Evolutionary conservation across 345 rosid species (phyloP), one percentile per base, ranked within the genome.

Genomic region (Rhodamnia argentea): DNA sequence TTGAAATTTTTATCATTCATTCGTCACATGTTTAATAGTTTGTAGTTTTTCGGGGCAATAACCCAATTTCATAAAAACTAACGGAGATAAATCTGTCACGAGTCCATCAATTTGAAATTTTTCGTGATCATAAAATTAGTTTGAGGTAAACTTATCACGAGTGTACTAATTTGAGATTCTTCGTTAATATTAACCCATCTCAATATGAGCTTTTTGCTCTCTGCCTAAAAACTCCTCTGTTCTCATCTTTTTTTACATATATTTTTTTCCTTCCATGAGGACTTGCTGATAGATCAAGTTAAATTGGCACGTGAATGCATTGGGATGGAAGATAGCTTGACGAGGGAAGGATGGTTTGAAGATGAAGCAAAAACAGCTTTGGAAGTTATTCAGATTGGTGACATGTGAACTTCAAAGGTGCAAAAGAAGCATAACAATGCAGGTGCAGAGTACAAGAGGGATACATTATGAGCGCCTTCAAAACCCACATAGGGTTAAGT

Each of bases 71-170:
- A 42, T 5, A 5, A 42, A 42, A 42, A 42, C 4, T 4, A 42
- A 42, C 6, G 44, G 14, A 51, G 40, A 4, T 12, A 51, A 51
- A 12, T 51, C 12, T 51, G 4, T 51, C 52, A 51, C 4, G 52
- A 4, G 4, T 3, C 13, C 2, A 50, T 3, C 13, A 11, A 3
- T 50, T 2, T 51, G 2, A 3, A 1, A 0, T 12, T 51, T 51
- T 51, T 3, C 4, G 13, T 51, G 52, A 51, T 10, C 4, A 51
- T 11, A 51, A 51, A 51, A 51, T 51, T 51, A 51, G 10, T 51
- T 51, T 12, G 13, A 12, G 4, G 10, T 51, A 51, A 12, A 51
- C 3, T 51, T 51, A 51, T 51, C 3, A 51, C 1, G 14, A 12
- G 0, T 51, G 4, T 51, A 3, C 4, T 4, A 51, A 51, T 51